Conservation (phyloP, 768 basidiomycete genomes). For the Dacryopinax primogenitus region DNA sequence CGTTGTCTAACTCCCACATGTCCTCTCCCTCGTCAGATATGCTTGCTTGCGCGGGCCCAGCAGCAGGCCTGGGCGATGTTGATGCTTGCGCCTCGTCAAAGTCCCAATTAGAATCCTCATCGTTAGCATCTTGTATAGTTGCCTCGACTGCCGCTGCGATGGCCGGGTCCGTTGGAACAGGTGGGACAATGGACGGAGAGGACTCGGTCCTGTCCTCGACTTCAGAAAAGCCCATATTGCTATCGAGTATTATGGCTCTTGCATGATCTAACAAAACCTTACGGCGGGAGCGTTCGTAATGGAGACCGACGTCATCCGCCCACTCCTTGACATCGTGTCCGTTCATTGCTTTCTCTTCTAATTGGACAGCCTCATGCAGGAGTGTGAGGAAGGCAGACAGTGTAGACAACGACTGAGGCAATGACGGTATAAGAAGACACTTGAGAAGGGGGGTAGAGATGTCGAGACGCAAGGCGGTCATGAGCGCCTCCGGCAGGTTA, state of each 20-base stretch:
- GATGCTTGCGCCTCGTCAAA: neutral
- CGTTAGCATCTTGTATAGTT: neutral
- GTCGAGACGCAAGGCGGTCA: slow-evolving; percentile 48
- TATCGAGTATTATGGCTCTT: slow-evolving; percentile 39
- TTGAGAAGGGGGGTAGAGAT: slow-evolving; percentile 49
- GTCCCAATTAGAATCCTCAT: neutral
- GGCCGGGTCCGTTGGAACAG: neutral
- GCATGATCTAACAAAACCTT: slow-evolving; percentile 50
- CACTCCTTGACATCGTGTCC: slow-evolving; percentile 52
- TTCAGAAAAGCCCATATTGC: slow-evolving; percentile 22
- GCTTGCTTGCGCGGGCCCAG: neutral
- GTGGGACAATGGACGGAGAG: slow-evolving; percentile 12
- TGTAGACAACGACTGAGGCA: slow-evolving; percentile 50
- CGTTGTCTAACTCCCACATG: slow-evolving; percentile 39
- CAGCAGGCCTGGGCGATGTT: neutral
- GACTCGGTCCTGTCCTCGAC: slow-evolving; percentile 15
- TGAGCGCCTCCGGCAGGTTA: slow-evolving; percentile 37
- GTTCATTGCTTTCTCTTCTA: slow-evolving; percentile 44
- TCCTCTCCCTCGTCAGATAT: slow-evolving; percentile 21
- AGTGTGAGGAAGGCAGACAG: slow-evolving; percentile 53
- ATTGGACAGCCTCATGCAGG: slow-evolving; percentile 43
- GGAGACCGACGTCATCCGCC: slow-evolving; percentile 51
- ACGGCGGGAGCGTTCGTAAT: slow-evolving; percentile 70
- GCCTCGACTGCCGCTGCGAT: neutral
- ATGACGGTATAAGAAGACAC: slow-evolving; percentile 50